A percentile compares a stretch with the other conserved stretches of the same genome.
These are phyloP conservation scores for Colletotrichum tropicale DNA, from an alignment of 2,329 filamentous ascomycete species.

Conservation along the genomic window DNA sequence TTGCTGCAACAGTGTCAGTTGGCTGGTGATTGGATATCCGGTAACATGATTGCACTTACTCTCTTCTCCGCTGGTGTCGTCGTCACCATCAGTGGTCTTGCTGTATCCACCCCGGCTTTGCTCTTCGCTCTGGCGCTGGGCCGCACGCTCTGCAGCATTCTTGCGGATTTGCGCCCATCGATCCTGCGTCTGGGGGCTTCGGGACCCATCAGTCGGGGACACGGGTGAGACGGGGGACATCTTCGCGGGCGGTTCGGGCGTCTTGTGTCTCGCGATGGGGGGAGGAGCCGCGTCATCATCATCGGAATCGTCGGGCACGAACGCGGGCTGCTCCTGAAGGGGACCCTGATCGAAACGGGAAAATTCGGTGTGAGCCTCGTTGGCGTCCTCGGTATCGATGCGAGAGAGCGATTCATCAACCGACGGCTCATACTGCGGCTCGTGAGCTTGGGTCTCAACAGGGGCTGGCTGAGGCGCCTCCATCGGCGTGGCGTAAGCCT, in stretches of 20 bases:
- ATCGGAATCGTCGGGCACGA: slow-evolving; percentile 65
- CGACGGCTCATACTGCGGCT: slow-evolving; percentile 48
- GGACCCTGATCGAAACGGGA: slow-evolving; percentile 87
- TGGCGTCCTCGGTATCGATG: slow-evolving; percentile 62
- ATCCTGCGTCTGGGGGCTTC: slow-evolving; percentile 61
- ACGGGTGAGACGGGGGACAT: slow-evolving; percentile 29
- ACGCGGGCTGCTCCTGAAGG: slow-evolving; percentile 83
- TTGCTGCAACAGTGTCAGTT: slow-evolving; percentile 59
- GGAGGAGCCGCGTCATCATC: slow-evolving; percentile 55
- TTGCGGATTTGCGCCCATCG: slow-evolving; percentile 96
- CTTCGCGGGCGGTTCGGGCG: slow-evolving; percentile 27
- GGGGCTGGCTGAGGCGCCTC: slow-evolving; percentile 19
- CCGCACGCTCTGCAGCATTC: slow-evolving; percentile 85
- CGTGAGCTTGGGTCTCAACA: slow-evolving; percentile 22
- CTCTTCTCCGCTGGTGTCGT: slow-evolving; percentile 95
- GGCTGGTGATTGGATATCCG: not conserved
- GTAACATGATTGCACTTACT: slow-evolving; percentile 61
- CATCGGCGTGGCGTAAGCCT: slow-evolving; percentile 17
- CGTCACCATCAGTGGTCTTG: slow-evolving; percentile 69
- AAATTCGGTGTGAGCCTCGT: slow-evolving; percentile 65
- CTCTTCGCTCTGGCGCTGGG: slow-evolving; percentile 69
- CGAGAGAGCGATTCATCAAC: slow-evolving; percentile 58
- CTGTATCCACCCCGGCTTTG: slow-evolving; percentile 61
- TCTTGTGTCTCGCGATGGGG: slow-evolving; percentile 52
- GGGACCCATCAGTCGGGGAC: slow-evolving; percentile 29